These are phyloP conservation scores for Waltiozyma sp. DNA, from an alignment of 1,139 yeast species.

Conservation along the genomic window DNA sequence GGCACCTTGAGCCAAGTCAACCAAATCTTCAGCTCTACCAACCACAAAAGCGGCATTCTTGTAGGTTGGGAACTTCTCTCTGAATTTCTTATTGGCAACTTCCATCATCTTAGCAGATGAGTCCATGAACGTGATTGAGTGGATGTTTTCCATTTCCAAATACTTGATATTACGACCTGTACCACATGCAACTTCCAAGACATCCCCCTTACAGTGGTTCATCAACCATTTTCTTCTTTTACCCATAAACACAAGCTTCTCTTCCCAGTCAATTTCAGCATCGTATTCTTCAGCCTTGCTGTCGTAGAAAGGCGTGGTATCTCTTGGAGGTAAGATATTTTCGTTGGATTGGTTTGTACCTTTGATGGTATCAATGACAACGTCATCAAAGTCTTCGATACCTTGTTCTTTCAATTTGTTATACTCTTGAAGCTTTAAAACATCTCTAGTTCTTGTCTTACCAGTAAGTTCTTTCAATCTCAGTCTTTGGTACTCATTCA, in stretches of 20 bases:
- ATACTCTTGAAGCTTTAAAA: slow-evolving; percentile 40
- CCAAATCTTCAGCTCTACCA: slow-evolving; percentile 84
- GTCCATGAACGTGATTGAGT: slow-evolving; percentile 76
- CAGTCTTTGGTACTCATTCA: slow-evolving; percentile 51
- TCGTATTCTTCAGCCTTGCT: slow-evolving; percentile 74
- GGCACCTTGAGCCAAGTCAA: slow-evolving; percentile 35
- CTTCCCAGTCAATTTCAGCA: slow-evolving; percentile 77
- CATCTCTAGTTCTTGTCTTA: slow-evolving; percentile 44
- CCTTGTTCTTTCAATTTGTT: slow-evolving; percentile 41
- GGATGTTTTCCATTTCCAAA: slow-evolving; percentile 45
- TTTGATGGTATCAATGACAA: slow-evolving; percentile 36
- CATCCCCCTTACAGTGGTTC: slow-evolving; percentile 76
- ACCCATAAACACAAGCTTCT: slow-evolving; percentile 71
- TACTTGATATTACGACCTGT: slow-evolving; percentile 88
- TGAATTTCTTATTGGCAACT: slow-evolving; percentile 65
- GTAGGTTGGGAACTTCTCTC: slow-evolving; percentile 51
- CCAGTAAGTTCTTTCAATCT: slow-evolving; percentile 40
- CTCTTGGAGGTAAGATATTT: slow-evolving; percentile 56
- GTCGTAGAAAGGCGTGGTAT: slow-evolving; percentile 79
- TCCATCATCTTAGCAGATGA: slow-evolving; percentile 80
- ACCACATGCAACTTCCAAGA: slow-evolving; percentile 89
- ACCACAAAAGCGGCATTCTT: slow-evolving; percentile 74
- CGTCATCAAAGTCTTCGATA: slow-evolving; percentile 22
- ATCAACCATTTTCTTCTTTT: slow-evolving; percentile 75
- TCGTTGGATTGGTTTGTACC: slow-evolving; percentile 34